phyloP scores from a whole-genome alignment of 805 yeast species.

The Wickerhamomyces silvicola region DNA sequence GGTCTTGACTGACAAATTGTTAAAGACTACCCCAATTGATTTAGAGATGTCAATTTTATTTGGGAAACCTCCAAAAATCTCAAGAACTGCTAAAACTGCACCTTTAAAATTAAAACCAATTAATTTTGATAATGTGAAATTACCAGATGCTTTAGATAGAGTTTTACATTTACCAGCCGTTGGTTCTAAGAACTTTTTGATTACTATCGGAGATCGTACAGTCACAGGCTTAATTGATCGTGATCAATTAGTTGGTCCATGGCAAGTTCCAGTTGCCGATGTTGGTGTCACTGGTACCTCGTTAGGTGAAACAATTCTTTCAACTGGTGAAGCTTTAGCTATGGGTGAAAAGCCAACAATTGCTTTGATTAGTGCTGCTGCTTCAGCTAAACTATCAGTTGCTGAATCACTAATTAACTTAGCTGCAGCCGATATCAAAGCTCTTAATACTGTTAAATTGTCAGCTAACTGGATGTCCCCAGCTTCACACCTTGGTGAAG shows the following conservation, averaged over 20 bases:
- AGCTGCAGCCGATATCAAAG: constrained; percentile 81
- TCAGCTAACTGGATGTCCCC: constrained; percentile 99
- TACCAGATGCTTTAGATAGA: constrained; percentile 67
- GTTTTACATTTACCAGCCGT: constrained; percentile 89
- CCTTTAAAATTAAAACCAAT: constrained; percentile 41
- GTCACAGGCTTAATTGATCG: constrained; percentile 95
- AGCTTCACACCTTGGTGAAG: constrained; percentile 92
- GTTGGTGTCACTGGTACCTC: constrained; percentile 95
- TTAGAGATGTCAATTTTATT: constrained; percentile 91
- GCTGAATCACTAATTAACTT: constrained; percentile 90
- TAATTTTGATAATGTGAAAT: constrained; percentile 30
- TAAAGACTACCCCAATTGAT: constrained; percentile 85
- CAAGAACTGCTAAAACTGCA: constrained; percentile 63
- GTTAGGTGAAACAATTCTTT: constrained; percentile 60
- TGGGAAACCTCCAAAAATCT: constrained; percentile 96
- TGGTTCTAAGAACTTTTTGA: constrained; percentile 88
- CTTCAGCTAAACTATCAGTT: constrained; percentile 91
- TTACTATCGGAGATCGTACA: constrained; percentile 98
- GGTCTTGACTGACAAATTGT: constrained; percentile 69
- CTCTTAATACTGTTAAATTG: constrained; percentile 68
- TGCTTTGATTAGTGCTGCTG: constrained; percentile 82
- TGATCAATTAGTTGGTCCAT: constrained; percentile 98
- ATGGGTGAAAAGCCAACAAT: constrained; percentile 94
- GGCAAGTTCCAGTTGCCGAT: constrained; percentile 99
- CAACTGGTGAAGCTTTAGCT: constrained; percentile 95